Conservation (phyloP, 176 grass and related monocot species). For the Olyra latifolia region DNA sequence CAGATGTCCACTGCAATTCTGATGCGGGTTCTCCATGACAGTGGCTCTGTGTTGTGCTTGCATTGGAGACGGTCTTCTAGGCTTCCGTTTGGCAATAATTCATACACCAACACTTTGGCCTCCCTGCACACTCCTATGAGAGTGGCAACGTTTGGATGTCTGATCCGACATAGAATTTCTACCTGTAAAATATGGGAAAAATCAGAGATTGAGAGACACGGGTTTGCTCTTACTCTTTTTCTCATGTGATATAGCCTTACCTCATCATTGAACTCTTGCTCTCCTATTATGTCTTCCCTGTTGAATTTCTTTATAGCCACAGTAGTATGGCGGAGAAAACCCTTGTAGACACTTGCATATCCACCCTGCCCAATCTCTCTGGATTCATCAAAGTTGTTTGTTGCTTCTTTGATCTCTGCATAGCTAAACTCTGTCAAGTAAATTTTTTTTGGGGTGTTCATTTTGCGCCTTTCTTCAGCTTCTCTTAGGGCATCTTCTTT, state of each 20-base stretch:
- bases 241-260: constrained; percentile 36
- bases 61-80: constrained; percentile 58
- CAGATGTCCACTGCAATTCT: constrained; percentile 63
- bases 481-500: constrained; percentile 38
- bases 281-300: constrained; percentile 49
- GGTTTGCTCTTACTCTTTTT: background rate
- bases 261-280: constrained; percentile 65
- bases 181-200: constrained; percentile 49
- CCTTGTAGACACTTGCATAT: constrained; percentile 72
- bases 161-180: constrained; percentile 52
- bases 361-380: constrained; percentile 67
- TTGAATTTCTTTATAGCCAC: constrained; percentile 78
- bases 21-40: constrained; percentile 57
- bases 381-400: constrained; percentile 49
- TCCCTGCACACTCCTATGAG: constrained; percentile 68
- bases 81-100: constrained; percentile 63
- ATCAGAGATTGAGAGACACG: background rate
- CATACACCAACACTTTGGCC: constrained; percentile 54
- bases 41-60: constrained; percentile 24
- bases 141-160: constrained; percentile 73
- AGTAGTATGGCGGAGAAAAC: constrained; percentile 60
- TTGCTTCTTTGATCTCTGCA: constrained; percentile 58
- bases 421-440: constrained; percentile 58
- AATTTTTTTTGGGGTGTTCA: constrained; percentile 4
- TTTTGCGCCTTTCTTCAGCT: constrained; percentile 31